Evolutionary conservation across 345 rosid genomes (phyloP), one percentile per base, ranked within the genome.

Genomic region (Garcia nutans): DNA sequence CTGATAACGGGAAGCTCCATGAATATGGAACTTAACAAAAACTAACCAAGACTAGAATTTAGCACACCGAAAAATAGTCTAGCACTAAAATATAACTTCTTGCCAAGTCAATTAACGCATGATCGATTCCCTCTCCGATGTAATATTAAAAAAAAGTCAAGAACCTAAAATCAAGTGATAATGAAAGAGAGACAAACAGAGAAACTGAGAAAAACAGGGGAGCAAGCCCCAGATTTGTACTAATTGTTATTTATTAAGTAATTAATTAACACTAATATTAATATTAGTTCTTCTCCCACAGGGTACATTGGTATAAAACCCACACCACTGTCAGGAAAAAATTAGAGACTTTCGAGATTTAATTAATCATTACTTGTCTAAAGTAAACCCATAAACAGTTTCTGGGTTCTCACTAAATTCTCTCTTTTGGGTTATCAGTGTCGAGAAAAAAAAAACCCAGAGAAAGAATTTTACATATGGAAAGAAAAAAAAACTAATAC

Each of bases 271-370:
- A 17, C 0, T 10, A 16, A 45, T 8, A 41, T 45, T 49, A 8
- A 67, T 65, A 77, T 70, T 23, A 76, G 55, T 58, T 74, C 75
- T 76, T 79, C 81, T 79, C 86, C 71, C 80, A 75, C 78, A 78
- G 86, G 81, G 78, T 59, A 58, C 69, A 71, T 70, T 54, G 13
- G 41, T 45, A 73, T 17, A 52, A 64, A 47, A 60, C 55, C 26
- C 74, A 79, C 75, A 83, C 82, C 84, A 24, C 81, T 8, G 74
- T 65, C 63, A 76, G 77, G 85, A 77, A 75, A 37, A 79, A 71
- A 50, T 65, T 33, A 26, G 31, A 55, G 6, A 23, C 28, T 65
- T 6, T 4, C 5, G 41, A 37, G 41, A 37, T 37, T 37, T 37
- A 37, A 37, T 60, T 15, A 41, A 70, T 76, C 76, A 78, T 75